Conservation (phyloP, 1,284 basidiomycete genomes). For the Acaromyces ingoldii region DNA sequence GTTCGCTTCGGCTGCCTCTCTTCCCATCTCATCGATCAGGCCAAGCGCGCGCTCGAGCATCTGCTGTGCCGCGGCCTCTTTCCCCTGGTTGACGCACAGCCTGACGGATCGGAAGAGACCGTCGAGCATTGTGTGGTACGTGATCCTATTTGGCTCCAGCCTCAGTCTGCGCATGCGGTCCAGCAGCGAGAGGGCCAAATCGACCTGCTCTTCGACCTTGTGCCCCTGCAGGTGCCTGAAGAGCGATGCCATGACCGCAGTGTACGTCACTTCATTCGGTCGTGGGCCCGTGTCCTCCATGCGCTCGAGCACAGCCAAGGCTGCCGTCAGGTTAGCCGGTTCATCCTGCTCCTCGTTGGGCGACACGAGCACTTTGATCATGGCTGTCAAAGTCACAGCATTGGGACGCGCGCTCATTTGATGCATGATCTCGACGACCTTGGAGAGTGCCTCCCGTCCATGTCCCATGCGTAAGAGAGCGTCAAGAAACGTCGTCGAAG, state of each 20-base stretch:
- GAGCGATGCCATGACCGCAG: constrained; percentile 22
- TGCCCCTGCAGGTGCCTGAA: constrained; percentile 8
- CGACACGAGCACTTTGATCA: constrained; percentile 30
- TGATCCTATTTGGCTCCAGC: constrained; percentile 14
- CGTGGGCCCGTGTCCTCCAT: constrained; percentile 30
- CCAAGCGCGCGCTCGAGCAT: no score
- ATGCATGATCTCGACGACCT: constrained; percentile 33
- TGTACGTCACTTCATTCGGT: constrained; percentile 35
- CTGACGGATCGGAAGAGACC: not conserved
- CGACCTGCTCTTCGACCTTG: constrained; percentile 8
- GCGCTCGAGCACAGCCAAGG: constrained; percentile 30
- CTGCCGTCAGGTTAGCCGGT: constrained; percentile 22
- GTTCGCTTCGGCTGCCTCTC: no score
- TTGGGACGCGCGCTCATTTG: constrained; percentile 29
- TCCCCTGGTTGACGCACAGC: no score
- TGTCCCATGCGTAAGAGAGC: constrained; percentile 27
- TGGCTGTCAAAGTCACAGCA: constrained; percentile 34
- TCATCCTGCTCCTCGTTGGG: not conserved
- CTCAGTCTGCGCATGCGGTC: constrained; percentile 19
- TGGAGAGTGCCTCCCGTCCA: constrained; percentile 15
- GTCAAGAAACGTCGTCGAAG: constrained; percentile 42
- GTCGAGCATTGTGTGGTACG: constrained; percentile 14
- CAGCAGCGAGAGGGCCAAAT: constrained; percentile 21
- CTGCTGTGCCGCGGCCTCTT: no score
- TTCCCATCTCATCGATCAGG: no score